phyloP scores from a whole-genome alignment of 345 rosid genomes.

The Iberis pinnata region DNA sequence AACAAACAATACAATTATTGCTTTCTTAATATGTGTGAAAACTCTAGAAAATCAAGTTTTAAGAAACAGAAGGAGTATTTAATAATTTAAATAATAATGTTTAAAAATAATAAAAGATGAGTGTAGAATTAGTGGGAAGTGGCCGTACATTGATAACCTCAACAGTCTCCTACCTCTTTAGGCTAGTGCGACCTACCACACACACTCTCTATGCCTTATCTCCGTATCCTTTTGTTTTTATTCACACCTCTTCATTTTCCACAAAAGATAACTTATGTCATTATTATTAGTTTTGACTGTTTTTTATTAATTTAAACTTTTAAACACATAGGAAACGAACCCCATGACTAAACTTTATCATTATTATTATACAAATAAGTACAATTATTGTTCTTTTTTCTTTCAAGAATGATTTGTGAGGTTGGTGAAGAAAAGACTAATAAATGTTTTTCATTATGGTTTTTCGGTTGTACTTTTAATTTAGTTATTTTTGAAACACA shows the following conservation, averaged over 20 bases:
- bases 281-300: constrained; percentile 18
- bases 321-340: not conserved
- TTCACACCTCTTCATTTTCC: constrained; percentile 13
- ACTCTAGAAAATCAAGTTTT: too few species aligned
- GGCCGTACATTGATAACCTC: constrained; percentile 29
- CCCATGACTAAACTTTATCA: not conserved
- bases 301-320: not conserved
- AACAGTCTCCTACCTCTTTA: constrained; percentile 22
- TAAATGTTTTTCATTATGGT: not conserved
- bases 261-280: constrained; percentile 17
- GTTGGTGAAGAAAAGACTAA: constrained; percentile 18
- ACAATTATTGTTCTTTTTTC: constrained; percentile 13
- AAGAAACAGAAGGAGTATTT: too few species aligned
- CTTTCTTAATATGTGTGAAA: too few species aligned
- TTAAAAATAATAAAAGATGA: not conserved
- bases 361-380: constrained; percentile 19
- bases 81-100: too few species aligned
- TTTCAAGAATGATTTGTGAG: constrained; percentile 9
- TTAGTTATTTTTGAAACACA: too few species aligned
- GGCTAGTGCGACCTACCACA: constrained; percentile 21
- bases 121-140: constrained; percentile 17
- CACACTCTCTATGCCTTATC: constrained; percentile 17
- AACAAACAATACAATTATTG: too few species aligned
- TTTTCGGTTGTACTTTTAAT: too few species aligned
- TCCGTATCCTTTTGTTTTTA: constrained; percentile 23